Base-by-base conservation (phyloP, 106 monocot genomes). In the Xerophyta viscosa region DNA sequence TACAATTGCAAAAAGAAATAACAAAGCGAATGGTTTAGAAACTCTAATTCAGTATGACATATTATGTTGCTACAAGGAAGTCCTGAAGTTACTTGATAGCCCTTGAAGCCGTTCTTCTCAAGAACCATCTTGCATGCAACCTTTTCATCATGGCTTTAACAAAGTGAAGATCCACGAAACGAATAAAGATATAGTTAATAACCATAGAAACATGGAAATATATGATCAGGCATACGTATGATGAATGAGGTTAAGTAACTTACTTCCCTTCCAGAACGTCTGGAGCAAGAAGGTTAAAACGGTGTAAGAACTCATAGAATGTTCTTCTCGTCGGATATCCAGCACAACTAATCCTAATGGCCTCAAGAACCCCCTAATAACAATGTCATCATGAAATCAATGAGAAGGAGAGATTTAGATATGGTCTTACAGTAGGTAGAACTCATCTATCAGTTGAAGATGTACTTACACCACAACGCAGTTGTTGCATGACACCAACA, bases 301-400 rank as follows among this genome's bases (percentile, higher is more conserved):
- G 81, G 20, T 79, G 72, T n/a, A 98, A 63, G 74, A 98, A 98
- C 48, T 98, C 98, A 77, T 86, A 98, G 62, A 98, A 98, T 26
- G 82, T 74, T 27, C 90, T 75, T 17, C 98, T 78, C 26, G 98
- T 98, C 17, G 98, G 98, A 82, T 90, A 98, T 56, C 98, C 98
- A 50, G 98, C 98, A 77, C 98, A 98, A 22, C 98, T 98, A 26
- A 98, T 98, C 69, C 98, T 76, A 56, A 98, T 90, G 43, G 98
- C 98, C 64, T 98, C 98, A 60, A 98, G 79, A 56, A 98, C 98
- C 60, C 98, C 98, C 98, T 98, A 71, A 54, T 29, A 15, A 50
- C 12, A 63, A 22, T 24, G 17, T 42, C 10, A 56, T 3, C 14
- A 55, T 37, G n/a, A 10, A 48, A 20, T 20, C 27, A 58, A 24